Evolutionary conservation across 1,139 yeast species (phyloP).

Genomic region (Scheffersomyces insectosa): DNA sequence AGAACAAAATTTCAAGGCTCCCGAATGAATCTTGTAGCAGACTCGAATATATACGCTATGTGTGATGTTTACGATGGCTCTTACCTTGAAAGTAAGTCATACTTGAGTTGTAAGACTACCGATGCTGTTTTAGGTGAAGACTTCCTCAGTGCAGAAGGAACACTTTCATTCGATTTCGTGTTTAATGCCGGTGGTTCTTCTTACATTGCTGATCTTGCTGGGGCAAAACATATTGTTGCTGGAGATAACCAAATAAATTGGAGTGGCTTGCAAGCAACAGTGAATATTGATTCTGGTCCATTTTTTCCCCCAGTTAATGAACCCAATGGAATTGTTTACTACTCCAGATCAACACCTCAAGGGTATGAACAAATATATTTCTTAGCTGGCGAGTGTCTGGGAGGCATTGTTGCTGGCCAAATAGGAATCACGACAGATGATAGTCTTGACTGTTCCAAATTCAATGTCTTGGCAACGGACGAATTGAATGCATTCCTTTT

Average conservation of each 20-base stretch:
- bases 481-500: conserved; percentile 18
- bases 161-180: conserved; percentile 17
- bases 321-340: conserved; percentile 12
- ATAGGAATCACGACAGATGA: conserved; percentile 13
- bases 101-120: conserved; percentile 13
- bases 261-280: conserved; percentile 12
- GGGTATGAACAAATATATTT: conserved; percentile 15
- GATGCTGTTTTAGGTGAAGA: conserved; percentile 2
- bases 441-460: conserved; percentile 15
- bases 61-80: conserved; percentile 16
- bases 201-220: conserved; percentile 11
- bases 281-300: conserved; percentile 13
- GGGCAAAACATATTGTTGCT: conserved; percentile 10
- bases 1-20: conserved; percentile 15
- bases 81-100: conserved; percentile 7
- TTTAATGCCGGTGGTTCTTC: conserved; percentile 24
- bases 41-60: conserved; percentile 10
- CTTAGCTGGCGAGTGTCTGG: conserved; percentile 15
- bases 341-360: conserved; percentile 20
- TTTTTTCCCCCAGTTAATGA: conserved; percentile 10
- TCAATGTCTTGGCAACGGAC: conserved; percentile 11
- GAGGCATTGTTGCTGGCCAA: conserved; percentile 14
- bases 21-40: conserved; percentile 10
- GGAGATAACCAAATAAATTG: conserved; percentile 11
- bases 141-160: conserved; percentile 11